Base-by-base conservation (phyloP, 441 rosid species). In the Erysimum pusillum region DNA sequence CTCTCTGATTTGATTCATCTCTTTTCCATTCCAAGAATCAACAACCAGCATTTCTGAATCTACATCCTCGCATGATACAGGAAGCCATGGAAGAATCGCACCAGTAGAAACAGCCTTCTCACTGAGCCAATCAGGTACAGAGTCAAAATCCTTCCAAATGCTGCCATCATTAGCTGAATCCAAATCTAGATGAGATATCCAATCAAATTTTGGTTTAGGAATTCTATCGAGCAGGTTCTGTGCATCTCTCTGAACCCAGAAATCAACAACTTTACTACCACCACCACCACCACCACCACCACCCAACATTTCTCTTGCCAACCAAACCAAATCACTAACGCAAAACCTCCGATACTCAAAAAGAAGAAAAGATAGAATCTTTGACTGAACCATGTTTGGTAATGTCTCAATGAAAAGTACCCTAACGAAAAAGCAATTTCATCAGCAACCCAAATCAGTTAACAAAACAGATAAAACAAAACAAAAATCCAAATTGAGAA, bases 211-310 rank as follows among this genome's bases (percentile, higher is more conserved):
- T 54, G 87, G 62, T 22, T 81, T 80, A 63, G 94, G 83, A 85
- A 90, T 13, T 74, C 38, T 79, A 39, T 87, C 91, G 68, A 89
- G 85, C 94, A 93, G 88, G 76, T 86, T 74, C 15, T 77, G 87
- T 38, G 98, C 97, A 69, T 87, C 89, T 60, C 73, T 86, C 75
- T 71, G 74, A 25, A 85, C 98, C 98, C 95, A 91, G 57, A 91
- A 89, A 67, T 89, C 92, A 5, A 79, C 59, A 34, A 35, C 83
- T 9, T 73, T 54, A 63, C n/a, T n/a, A n/a, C n/a, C n/a, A n/a
- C n/a, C n/a, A n/a, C n/a, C n/a, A n/a, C n/a, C n/a, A n/a, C 11
- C 0, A 0, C 7, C 11, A 9, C 76, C n/a, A 9, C 74, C 81
- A 12, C 73, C 17, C 85, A 88, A 53, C 28, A 93, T 45, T 34